A percentile compares a stretch with the other conserved stretches of the same genome.
Conservation (phyloP, 345 rosid species). For the Rhizophora mangle region DNA sequence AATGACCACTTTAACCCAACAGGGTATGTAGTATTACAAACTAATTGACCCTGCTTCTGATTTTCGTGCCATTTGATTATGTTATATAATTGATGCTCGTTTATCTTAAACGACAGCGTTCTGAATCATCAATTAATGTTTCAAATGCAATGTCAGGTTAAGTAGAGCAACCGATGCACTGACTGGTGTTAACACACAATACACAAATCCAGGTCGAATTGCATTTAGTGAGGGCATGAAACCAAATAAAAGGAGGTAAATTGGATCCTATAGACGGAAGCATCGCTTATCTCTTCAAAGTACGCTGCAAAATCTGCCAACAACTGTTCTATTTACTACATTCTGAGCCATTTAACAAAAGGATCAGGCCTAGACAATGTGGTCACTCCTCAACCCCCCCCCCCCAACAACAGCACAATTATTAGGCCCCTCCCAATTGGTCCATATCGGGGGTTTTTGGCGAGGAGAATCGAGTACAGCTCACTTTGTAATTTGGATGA, state of each 20-base stretch:
- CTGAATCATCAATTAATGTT: not conserved
- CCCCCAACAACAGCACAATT: no score
- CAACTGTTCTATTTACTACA: no score
- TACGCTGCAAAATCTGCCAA: no score
- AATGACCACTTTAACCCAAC: slow-evolving; percentile 4
- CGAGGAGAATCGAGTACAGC: not conserved
- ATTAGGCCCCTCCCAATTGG: not conserved
- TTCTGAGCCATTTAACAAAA: no score
- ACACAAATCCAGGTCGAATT: no score
- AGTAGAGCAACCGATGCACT: not conserved
- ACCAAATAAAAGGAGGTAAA: no score
- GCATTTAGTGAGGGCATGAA: no score
- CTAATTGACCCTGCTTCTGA: not conserved
- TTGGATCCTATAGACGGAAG: no score
- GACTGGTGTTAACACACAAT: not conserved
- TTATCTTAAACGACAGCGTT: not conserved
- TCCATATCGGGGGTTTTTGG: not conserved
- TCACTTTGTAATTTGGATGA: not conserved
- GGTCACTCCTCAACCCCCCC: no score
- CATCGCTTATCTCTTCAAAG: no score
- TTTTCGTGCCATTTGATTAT: no score
- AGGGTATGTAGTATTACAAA: not conserved
- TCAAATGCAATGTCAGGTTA: not conserved
- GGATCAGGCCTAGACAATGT: no score
- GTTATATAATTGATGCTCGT: not conserved